phyloP scores from a whole-genome alignment of 2,329 filamentous ascomycete species.

The Epichloe coenophiala region DNA sequence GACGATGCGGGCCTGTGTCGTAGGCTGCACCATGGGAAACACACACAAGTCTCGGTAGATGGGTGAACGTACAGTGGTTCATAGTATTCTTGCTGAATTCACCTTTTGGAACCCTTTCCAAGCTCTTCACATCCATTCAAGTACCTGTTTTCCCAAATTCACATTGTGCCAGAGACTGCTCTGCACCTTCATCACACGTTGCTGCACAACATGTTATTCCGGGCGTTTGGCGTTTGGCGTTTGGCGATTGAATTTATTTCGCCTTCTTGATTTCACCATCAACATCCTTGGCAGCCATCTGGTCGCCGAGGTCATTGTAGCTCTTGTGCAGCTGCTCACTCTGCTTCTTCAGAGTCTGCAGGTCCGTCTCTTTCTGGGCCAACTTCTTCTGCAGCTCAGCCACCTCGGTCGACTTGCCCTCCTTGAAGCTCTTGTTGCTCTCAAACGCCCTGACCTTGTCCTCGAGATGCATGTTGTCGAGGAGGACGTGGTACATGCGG shows the following conservation, averaged over 20 bases:
- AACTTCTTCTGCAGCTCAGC: conserved; percentile 56
- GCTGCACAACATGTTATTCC: too few relatives aligned
- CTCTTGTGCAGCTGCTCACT: conserved; percentile 67
- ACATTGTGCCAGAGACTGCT: too few relatives aligned
- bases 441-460: conserved; percentile 79
- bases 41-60: too few relatives aligned
- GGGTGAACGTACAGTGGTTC: too few relatives aligned
- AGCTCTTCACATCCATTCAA: too few relatives aligned
- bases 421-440: conserved; percentile 56
- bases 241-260: conserved; percentile 5
- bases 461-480: conserved; percentile 82
- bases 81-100: too few relatives aligned
- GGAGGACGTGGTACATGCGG: conserved; percentile 96
- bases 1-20: too few relatives aligned
- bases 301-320: conserved; percentile 75
- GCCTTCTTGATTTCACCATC: conserved; percentile 45
- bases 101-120: too few relatives aligned
- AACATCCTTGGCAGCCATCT: conserved; percentile 49
- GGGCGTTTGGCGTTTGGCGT: too few relatives aligned
- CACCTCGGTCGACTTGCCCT: conserved; percentile 66
- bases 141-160: too few relatives aligned
- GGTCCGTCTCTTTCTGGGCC: conserved; percentile 66
- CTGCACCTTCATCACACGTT: too few relatives aligned
- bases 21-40: too few relatives aligned
- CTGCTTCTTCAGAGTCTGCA: conserved; percentile 88